A percentile compares a stretch with the other conserved stretches of the same genome.
Conservation (phyloP, 371 early-diverging fungal genomes). For the Parasitella parasitica region DNA sequence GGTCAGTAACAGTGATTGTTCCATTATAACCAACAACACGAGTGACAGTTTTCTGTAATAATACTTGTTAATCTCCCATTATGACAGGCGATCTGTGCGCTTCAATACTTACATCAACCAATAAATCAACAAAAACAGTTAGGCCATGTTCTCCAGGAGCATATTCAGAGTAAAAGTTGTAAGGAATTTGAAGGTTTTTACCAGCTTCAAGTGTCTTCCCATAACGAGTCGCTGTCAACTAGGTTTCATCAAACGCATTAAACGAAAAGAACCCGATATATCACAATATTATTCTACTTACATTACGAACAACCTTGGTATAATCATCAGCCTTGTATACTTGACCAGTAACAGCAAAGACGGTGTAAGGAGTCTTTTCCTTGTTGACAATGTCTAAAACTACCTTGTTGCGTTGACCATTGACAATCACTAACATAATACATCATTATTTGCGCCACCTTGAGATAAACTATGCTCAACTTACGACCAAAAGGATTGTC, state of each 20-base stretch:
- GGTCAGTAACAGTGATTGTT: constrained; percentile 43
- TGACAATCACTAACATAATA: constrained; percentile 51
- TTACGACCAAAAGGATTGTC: constrained; percentile 51
- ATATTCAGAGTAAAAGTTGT: constrained; percentile 48
- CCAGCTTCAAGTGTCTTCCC: constrained; percentile 31
- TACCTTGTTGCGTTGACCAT: constrained; percentile 51
- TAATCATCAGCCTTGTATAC: constrained; percentile 33
- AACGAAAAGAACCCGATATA: no score
- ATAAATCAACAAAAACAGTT: constrained; percentile 43
- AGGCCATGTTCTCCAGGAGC: constrained; percentile 46
- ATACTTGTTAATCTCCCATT: neutral
- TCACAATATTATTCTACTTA: constrained; percentile 18
- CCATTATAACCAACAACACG: constrained; percentile 49
- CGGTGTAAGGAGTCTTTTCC: constrained; percentile 35
- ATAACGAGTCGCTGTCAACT: constrained; percentile 47
- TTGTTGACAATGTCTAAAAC: constrained; percentile 42
- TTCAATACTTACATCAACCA: constrained; percentile 33
- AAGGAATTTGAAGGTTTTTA: constrained; percentile 38
- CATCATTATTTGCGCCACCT: no score
- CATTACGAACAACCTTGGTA: constrained; percentile 40
- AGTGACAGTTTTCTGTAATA: constrained; percentile 31
- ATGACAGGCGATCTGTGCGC: neutral
- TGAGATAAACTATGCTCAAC: no score
- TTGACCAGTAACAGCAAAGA: constrained; percentile 44
- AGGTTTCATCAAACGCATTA: no score